Evolutionary conservation across 495 filamentous ascomycete species (phyloP).

Genomic region (Lepraria neglecta): DNA sequence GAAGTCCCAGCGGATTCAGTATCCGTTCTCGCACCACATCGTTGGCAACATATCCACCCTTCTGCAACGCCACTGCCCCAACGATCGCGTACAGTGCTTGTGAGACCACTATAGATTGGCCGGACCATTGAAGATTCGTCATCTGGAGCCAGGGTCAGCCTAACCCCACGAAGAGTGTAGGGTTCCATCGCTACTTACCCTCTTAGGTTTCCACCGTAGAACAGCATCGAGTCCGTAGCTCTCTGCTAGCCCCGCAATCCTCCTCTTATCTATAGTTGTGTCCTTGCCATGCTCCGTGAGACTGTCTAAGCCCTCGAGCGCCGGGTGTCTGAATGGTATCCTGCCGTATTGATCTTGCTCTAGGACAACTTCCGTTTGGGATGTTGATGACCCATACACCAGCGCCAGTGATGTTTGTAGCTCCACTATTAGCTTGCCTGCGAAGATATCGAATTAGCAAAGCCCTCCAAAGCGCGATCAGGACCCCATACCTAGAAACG

Average conservation of each 20-base stretch:
- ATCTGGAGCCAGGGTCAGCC: conserved; percentile 44
- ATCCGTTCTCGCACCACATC: conserved; percentile 70
- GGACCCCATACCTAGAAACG: conserved; percentile 64
- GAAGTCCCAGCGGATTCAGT: conserved; percentile 49
- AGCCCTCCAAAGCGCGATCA: too few species aligned
- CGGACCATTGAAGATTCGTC: conserved; percentile 62
- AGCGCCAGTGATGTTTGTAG: conserved; percentile 70
- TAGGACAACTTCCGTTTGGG: conserved; percentile 21
- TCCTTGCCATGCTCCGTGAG: conserved; percentile 52
- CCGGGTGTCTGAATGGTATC: conserved; percentile 64
- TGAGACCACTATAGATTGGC: conserved; percentile 62
- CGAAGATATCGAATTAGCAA: neutral
- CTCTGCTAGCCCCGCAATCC: conserved; percentile 58
- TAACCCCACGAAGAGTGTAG: neutral
- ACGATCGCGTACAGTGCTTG: conserved; percentile 77
- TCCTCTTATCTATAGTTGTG: conserved; percentile 44
- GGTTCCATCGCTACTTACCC: conserved; percentile 3
- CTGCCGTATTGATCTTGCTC: conserved; percentile 46
- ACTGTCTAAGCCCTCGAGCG: conserved; percentile 64
- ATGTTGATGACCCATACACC: conserved; percentile 42
- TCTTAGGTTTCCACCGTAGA: conserved; percentile 75
- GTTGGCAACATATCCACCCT: conserved; percentile 72
- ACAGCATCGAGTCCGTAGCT: conserved; percentile 66
- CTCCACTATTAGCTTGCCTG: conserved; percentile 75
- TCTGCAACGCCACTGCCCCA: conserved; percentile 79